These are phyloP conservation scores for Mycena epipterygia DNA, from an alignment of 768 basidiomycete genomes.

Conservation along the genomic window DNA sequence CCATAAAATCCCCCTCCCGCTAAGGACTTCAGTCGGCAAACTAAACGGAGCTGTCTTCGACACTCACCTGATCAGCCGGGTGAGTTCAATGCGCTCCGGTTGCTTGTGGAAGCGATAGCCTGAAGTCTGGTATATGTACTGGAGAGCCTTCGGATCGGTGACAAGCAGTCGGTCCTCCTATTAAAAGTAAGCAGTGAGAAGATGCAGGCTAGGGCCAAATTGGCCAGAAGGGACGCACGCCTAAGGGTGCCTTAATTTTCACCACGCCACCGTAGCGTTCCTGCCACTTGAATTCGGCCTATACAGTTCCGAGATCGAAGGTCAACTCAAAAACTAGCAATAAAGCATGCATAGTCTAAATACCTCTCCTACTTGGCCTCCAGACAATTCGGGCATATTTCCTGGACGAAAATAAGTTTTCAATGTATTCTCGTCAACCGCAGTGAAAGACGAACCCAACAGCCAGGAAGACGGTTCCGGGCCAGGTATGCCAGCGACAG, in stretches of 20 bases:
- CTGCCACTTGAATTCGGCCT: constrained; percentile 63
- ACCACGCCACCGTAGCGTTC: constrained; percentile 57
- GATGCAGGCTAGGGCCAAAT: neutral
- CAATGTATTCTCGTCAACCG: neutral
- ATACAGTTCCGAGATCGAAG: constrained; percentile 21
- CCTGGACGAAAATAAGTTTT: constrained; percentile 28
- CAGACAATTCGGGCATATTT: constrained; percentile 46
- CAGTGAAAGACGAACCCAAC: constrained; percentile 46
- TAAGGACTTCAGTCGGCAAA: constrained; percentile 23
- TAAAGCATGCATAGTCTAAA: constrained; percentile 16
- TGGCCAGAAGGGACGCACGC: constrained; percentile 43
- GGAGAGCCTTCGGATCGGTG: constrained; percentile 63
- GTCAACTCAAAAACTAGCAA: constrained; percentile 27
- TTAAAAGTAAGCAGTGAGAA: constrained; percentile 3
- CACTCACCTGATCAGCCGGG: constrained; percentile 43
- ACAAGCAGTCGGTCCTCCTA: constrained; percentile 62
- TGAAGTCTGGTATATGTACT: constrained; percentile 59
- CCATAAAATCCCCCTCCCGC: constrained; percentile 45
- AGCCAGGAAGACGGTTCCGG: constrained; percentile 54
- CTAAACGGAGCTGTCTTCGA: neutral
- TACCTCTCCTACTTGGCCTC: constrained; percentile 52
- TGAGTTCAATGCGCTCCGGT: constrained; percentile 52
- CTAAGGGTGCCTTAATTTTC: constrained; percentile 53
- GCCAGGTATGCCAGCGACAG: constrained; percentile 51
- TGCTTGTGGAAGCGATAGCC: constrained; percentile 60